Conservation (phyloP, 257 asterid genomes). For the Echium plantagineum region DNA sequence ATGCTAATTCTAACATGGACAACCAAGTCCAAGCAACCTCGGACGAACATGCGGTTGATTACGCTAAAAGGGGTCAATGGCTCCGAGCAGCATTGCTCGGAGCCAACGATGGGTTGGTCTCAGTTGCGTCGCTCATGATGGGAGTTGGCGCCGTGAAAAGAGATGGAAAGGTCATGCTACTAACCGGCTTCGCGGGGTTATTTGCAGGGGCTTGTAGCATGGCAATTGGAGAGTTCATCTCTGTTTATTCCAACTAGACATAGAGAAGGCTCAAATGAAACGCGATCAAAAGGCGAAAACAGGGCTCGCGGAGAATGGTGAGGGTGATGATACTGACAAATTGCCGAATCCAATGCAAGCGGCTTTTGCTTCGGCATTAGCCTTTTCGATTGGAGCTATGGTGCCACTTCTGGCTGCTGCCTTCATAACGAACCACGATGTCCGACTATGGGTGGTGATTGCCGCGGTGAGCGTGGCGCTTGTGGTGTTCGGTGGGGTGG, state of each 20-base stretch:
- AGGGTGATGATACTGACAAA: conserved; percentile 3
- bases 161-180: conserved; percentile 38
- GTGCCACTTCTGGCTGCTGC: conserved; percentile 49
- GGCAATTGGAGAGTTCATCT: conserved; percentile 48
- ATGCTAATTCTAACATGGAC: background rate
- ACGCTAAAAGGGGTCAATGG: conserved; percentile 28
- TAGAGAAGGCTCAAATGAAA: conserved; percentile 30
- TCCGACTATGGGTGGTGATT: conserved; percentile 28
- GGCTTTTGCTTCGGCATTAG: conserved; percentile 37
- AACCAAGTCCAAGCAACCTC: background rate
- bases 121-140: conserved; percentile 42
- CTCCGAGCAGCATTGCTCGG: conserved; percentile 45
- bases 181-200: conserved; percentile 44
- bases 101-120: conserved; percentile 43
- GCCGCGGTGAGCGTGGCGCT: conserved; percentile 30
- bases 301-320: background rate
- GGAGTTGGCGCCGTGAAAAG: conserved; percentile 42
- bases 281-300: conserved; percentile 12
- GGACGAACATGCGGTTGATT: background rate
- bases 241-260: conserved; percentile 45
- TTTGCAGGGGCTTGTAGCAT: conserved; percentile 46
- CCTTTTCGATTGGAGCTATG: conserved; percentile 33
- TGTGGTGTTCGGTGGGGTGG: conserved; percentile 41
- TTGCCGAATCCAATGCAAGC: conserved; percentile 37
- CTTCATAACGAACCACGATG: conserved; percentile 27